Evolutionary conservation across 202 grass and related monocot genomes (phyloP), one percentile per base, ranked within the genome.

Genomic region (Zizania palustris): DNA sequence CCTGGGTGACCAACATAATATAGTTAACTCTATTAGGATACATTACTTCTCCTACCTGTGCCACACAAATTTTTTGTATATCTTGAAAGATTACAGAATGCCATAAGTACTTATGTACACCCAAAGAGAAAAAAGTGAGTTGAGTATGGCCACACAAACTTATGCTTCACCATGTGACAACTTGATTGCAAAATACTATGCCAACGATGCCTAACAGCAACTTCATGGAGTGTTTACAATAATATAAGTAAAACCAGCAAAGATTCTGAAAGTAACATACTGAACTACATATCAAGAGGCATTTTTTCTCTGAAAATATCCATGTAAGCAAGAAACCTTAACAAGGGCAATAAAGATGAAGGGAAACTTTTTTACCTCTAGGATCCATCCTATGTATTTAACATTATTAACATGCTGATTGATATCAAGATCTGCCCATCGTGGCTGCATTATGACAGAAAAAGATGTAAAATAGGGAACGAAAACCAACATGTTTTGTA

Each of bases 371-470:
- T 58, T 80, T 80, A 99, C 96, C 96, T 99, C 96, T 65, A 99
- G 80, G 67, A 99, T 95, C 96, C 96, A 99, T 9, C 92, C 96
- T 71, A 99, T 95, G 78, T 99, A 99, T 83, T 99, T 99, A 71
- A 99, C 96, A 84, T 99, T 95, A 71, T 98, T 98, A 70, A 98
- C 95, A 69, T 98, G 95, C 78, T 98, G 95, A 45, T 98, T 98
- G 63, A 98, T 86, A 83, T 98, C 95, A 48, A 98, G 87, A 69
- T 98, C 95, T 1, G 79, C 85, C 91, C 91, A 98, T 36, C 89
- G 85, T 72, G 95, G 95, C 95, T 98, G 95, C 83, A 92, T 63
- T 57, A 44, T 86, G 55, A 57, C 7, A 69, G 33, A 67, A 60
- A 70, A 74, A 68, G 0, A 80, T 42, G 67, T 64, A 72, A 72